phyloP scores from a whole-genome alignment of 345 rosid genomes.

The Nephelium lappaceum region DNA sequence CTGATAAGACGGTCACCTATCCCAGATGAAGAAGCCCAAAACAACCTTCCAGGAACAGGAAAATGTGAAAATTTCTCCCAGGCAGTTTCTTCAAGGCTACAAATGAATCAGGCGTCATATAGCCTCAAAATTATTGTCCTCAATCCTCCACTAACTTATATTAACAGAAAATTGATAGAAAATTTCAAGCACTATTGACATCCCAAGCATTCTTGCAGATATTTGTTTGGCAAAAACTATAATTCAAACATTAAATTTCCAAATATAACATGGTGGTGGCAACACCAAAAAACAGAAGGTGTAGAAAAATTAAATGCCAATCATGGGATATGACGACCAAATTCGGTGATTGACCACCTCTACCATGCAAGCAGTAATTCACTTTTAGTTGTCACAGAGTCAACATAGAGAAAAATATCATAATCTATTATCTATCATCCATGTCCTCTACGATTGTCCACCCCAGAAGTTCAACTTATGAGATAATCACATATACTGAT shows the following conservation, averaged over 20 bases:
- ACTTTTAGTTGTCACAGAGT: background rate
- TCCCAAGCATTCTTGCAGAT: background rate
- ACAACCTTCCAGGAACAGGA: background rate
- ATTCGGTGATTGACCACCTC: background rate
- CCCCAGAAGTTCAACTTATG: background rate
- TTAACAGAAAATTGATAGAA: background rate
- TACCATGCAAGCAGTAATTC: background rate
- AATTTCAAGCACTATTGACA: background rate
- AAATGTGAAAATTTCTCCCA: background rate
- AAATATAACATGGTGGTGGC: background rate
- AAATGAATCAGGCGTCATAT: background rate
- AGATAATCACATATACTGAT: background rate
- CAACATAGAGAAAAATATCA: background rate
- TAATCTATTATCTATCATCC: background rate
- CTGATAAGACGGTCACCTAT: background rate
- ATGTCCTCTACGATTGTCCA: background rate
- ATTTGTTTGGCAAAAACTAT: background rate
- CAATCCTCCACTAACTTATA: background rate
- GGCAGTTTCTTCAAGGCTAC: background rate
- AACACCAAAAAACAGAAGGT: background rate
- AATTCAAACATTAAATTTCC: background rate
- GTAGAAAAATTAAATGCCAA: background rate
- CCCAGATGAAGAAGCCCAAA: background rate
- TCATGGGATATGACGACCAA: background rate
- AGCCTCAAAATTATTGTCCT: conserved; percentile 4